phyloP scores from a whole-genome alignment of 2,329 filamentous ascomycete genomes.

The Gnomoniopsis sp. region DNA sequence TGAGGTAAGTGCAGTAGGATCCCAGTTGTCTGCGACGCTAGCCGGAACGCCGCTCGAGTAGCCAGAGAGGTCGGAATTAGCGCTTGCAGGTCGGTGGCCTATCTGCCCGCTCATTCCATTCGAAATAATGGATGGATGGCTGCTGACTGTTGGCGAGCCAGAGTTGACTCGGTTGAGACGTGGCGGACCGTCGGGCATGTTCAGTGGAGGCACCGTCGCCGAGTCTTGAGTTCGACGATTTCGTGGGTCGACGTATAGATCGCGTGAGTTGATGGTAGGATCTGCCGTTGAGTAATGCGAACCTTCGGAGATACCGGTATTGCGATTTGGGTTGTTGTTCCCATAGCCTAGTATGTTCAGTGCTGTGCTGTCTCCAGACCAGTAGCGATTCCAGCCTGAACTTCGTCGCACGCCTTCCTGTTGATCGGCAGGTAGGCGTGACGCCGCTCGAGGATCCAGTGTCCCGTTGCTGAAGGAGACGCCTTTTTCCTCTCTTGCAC shows the following conservation, averaged over 20 bases:
- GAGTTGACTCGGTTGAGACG: conserved; percentile 64
- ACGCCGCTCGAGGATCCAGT: conserved; percentile 33
- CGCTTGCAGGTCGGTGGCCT: conserved; percentile 50
- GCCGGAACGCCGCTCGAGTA: conserved; percentile 66
- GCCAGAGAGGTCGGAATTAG: conserved; percentile 44
- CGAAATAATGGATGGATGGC: conserved; percentile 49
- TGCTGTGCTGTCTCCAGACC: conserved; percentile 65
- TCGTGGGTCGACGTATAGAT: conserved; percentile 17
- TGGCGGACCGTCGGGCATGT: conserved; percentile 58
- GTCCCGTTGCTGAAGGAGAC: conserved; percentile 35
- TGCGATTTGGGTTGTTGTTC: conserved; percentile 38
- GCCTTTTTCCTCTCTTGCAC: conserved; percentile 38
- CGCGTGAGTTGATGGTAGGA: conserved; percentile 15
- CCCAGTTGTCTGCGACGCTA: conserved; percentile 58
- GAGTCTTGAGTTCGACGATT: conserved; percentile 60
- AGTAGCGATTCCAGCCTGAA: conserved; percentile 75
- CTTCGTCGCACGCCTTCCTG: conserved; percentile 53
- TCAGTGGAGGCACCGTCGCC: conserved; percentile 66
- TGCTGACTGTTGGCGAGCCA: conserved; percentile 66
- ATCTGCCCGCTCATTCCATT: conserved; percentile 61
- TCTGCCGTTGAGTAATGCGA: conserved; percentile 51
- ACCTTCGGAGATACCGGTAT: conserved; percentile 54
- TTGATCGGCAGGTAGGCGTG: conserved; percentile 29
- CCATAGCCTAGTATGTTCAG: conserved; percentile 63
- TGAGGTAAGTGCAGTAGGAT: conserved; percentile 37